A percentile compares a stretch with the other conserved stretches of the same genome.
Conservation (phyloP, 23 red algal species). For the Gracilaria caudata region DNA sequence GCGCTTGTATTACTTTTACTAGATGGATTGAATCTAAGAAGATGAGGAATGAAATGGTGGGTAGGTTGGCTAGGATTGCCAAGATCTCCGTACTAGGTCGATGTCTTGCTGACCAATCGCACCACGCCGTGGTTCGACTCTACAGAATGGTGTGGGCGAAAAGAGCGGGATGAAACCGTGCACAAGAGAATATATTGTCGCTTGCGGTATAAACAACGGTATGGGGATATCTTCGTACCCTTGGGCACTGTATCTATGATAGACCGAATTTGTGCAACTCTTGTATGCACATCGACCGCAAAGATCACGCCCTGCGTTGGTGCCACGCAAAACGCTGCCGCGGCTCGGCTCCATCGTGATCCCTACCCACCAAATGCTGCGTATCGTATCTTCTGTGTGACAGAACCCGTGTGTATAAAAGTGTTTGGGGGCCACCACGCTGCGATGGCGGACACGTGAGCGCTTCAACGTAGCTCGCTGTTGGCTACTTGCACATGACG, state of each 20-base stretch:
- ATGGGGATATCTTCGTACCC: too few relatives aligned
- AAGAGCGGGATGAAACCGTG: not conserved
- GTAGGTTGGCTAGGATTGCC: not conserved
- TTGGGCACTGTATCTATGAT: not conserved
- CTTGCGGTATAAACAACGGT: conserved; percentile 8
- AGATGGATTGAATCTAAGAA: conserved; percentile 31
- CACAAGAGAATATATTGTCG: not conserved
- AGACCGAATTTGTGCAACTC: not conserved
- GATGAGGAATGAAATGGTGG: conserved; percentile 2
- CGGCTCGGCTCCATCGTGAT: not conserved
- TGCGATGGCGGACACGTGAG: not conserved
- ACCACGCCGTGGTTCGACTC: conserved; percentile 25
- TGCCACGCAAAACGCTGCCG: not conserved
- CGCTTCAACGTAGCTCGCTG: not conserved
- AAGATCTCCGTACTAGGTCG: conserved; percentile 9
- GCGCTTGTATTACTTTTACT: conserved; percentile 14
- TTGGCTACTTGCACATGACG: not conserved
- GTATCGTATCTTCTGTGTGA: not conserved
- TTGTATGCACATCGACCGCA: not conserved
- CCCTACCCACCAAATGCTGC: not conserved
- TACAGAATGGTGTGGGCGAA: conserved; percentile 38
- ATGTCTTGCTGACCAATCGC: conserved; percentile 31
- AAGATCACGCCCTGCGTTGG: not conserved
- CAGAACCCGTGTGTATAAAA: not conserved
- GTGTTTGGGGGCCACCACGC: not conserved